Percentiles rank a stretch among this genome's conserved stretches.
These are phyloP conservation scores for Mucuna pruriens DNA, from an alignment of 306 rosid species.

Conservation along the genomic window DNA sequence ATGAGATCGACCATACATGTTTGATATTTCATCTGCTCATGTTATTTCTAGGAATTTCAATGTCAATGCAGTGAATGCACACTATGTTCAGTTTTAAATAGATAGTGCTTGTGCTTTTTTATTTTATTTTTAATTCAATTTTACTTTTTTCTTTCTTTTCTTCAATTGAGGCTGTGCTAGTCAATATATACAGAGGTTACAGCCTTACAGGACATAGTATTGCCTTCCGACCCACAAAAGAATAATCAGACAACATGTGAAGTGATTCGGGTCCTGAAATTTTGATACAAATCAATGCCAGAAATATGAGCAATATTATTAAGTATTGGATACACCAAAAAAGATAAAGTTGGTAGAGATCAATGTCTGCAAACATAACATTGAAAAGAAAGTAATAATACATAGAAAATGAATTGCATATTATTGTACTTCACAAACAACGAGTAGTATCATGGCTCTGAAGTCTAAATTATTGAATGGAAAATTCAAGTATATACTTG, in stretches of 20 bases:
- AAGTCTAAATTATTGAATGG: not conserved
- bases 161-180: not conserved
- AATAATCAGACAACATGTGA: constrained; percentile 14
- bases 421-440: not conserved
- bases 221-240: not conserved
- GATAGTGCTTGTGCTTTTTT: not conserved
- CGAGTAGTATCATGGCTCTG: not conserved
- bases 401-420: not conserved
- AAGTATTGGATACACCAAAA: not conserved
- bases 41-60: not conserved
- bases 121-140: not conserved
- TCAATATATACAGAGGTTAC: not conserved
- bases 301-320: not conserved
- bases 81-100: not conserved
- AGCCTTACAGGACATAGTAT: constrained; percentile 1
- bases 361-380: not conserved
- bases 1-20: not conserved
- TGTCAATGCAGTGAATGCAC: not conserved
- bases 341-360: not conserved
- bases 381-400: not conserved
- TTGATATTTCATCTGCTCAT: not conserved
- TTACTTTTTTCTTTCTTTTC: not conserved
- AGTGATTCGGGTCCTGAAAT: not conserved
- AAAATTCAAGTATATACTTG: not conserved
- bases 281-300: not conserved